These are phyloP conservation scores for Tolypocladium pustulatum DNA, from an alignment of 2,329 filamentous ascomycete genomes.

Conservation along the genomic window DNA sequence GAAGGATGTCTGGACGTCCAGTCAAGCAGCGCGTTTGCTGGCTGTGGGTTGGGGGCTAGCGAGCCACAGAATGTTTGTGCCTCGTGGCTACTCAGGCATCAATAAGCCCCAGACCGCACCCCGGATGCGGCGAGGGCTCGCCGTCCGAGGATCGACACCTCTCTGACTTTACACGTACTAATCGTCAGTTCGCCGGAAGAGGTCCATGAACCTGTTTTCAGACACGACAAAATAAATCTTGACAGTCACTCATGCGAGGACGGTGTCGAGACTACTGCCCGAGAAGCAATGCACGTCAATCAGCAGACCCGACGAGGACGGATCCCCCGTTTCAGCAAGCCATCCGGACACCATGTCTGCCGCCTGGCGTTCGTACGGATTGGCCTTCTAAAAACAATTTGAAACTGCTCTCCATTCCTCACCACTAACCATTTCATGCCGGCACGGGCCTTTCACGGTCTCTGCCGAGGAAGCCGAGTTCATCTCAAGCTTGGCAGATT, in stretches of 20 bases:
- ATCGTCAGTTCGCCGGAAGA: not conserved
- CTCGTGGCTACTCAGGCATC: not conserved
- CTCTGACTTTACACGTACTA: not conserved
- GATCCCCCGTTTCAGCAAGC: not conserved
- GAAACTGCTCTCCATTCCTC: not conserved
- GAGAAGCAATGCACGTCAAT: not conserved
- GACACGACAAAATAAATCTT: not conserved
- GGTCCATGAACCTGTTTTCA: not conserved
- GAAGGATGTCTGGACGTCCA: conserved; percentile 4
- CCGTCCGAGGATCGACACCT: not conserved
- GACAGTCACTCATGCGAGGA: not conserved
- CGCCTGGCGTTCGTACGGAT: too few species aligned
- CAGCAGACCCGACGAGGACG: not conserved
- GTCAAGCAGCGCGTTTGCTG: not conserved
- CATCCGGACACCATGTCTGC: not conserved
- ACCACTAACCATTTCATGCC: not conserved
- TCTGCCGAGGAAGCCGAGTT: not conserved
- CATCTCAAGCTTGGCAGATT: too few species aligned
- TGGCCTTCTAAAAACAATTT: not conserved
- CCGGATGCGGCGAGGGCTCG: not conserved
- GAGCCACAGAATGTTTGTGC: not conserved
- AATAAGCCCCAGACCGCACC: not conserved
- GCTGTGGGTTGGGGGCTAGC: not conserved
- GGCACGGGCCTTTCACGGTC: not conserved
- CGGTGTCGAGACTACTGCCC: not conserved